Evolutionary conservation across 768 basidiomycete genomes (phyloP).

Genomic region (Filobasidium wieringae): DNA sequence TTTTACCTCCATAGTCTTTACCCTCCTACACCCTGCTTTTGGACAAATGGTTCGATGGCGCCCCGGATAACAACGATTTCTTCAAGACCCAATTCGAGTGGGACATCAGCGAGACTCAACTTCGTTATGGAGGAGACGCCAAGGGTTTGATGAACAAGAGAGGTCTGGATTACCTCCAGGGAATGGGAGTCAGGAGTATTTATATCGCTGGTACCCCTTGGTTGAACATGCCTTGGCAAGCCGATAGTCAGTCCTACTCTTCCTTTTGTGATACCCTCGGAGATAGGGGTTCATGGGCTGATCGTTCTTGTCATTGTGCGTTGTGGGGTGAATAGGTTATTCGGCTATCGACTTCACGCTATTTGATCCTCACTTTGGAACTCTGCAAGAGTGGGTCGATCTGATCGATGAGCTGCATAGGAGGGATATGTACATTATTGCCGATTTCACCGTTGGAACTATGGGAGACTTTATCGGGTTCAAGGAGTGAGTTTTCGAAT

Average conservation of each 20-base stretch:
- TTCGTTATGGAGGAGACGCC: constrained; percentile 80
- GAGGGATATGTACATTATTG: constrained; percentile 80
- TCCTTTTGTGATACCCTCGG: neutral
- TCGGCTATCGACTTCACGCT: constrained; percentile 85
- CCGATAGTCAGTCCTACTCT: constrained; percentile 59
- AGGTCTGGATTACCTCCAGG: constrained; percentile 68
- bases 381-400: constrained; percentile 61
- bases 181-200: constrained; percentile 72
- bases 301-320: constrained; percentile 3
- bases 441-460: constrained; percentile 88
- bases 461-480: constrained; percentile 81
- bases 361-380: constrained; percentile 87
- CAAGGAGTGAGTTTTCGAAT: constrained; percentile 50
- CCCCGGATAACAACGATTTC: constrained; percentile 82
- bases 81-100: constrained; percentile 67
- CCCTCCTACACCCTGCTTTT: constrained; percentile 45
- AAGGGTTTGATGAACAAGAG: constrained; percentile 55
- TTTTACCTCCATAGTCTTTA: constrained; percentile 21
- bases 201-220: constrained; percentile 90
- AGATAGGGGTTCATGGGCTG: neutral
- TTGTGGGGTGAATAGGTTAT: constrained; percentile 54
- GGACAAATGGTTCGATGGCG: constrained; percentile 90
- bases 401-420: constrained; percentile 66
- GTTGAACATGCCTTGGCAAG: constrained; percentile 93
- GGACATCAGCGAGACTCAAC: constrained; percentile 78